Conservation (phyloP, 345 rosid genomes). For the Acer yangbiense region DNA sequence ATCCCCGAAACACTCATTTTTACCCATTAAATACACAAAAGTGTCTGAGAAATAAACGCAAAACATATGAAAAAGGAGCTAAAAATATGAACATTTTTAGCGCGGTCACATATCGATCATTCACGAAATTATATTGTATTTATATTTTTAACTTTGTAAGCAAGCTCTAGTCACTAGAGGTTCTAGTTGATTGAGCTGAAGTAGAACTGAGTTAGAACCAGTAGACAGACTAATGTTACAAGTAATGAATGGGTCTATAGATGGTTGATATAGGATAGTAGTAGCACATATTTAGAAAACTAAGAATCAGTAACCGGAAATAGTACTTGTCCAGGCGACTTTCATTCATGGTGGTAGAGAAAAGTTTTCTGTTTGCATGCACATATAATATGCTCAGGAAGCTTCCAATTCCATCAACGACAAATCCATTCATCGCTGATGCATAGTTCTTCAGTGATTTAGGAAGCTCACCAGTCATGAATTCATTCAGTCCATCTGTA, state of each 20-base stretch:
- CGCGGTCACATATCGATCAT: no score
- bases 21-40: no score
- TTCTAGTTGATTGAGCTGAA: no score
- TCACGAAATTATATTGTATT: no score
- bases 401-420: conserved; percentile 4
- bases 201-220: no score
- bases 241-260: not conserved
- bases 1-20: no score
- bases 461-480: not conserved
- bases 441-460: not conserved
- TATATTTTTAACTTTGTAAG: no score
- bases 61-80: no score
- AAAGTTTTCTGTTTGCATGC: not conserved
- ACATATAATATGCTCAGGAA: not conserved
- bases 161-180: no score
- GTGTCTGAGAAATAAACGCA: no score
- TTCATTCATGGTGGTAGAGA: not conserved
- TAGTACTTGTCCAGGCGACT: conserved; percentile 15
- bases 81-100: no score
- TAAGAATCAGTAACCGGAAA: not conserved
- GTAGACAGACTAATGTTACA: no score
- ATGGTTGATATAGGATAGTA: not conserved
- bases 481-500: not conserved
- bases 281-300: not conserved
- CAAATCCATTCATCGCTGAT: not conserved